A percentile compares a stretch with the other conserved stretches of the same genome.
Conservation (phyloP, 192 early-diverging fungal species). For the Podila epicladia region DNA sequence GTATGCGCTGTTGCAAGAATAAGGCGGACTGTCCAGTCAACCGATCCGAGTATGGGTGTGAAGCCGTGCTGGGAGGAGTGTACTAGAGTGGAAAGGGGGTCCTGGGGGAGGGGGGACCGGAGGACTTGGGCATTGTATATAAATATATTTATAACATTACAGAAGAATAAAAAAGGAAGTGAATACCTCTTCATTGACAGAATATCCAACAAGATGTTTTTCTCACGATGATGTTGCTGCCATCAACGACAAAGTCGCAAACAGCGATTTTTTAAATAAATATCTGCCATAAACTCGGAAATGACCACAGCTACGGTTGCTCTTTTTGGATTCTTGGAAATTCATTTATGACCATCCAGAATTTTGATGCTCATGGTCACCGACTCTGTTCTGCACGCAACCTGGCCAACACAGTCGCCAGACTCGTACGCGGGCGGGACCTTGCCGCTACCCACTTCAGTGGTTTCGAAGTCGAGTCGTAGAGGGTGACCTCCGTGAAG, state of each 20-base stretch:
- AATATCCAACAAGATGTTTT: no score
- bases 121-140: no score
- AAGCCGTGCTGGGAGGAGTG: slow-evolving; percentile 16
- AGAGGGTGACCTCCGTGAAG: slow-evolving; percentile 8
- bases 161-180: no score
- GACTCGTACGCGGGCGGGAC: neutral
- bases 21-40: slow-evolving; percentile 25
- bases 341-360: neutral
- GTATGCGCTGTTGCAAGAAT: slow-evolving; percentile 56
- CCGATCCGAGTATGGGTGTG: slow-evolving; percentile 32
- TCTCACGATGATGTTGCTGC: no score
- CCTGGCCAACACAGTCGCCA: slow-evolving; percentile 19
- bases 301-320: no score
- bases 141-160: no score
- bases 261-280: no score
- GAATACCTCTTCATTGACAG: no score
- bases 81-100: slow-evolving; percentile 1
- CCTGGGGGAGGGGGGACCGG: no score
- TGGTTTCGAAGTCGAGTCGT: slow-evolving; percentile 8
- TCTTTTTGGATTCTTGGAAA: no score
- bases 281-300: no score
- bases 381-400: neutral
- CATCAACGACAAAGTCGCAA: no score
- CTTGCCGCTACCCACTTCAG: neutral
- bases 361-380: slow-evolving; percentile 1